A percentile compares a stretch with the other conserved stretches of the same genome.
Conservation (phyloP, 176 grass and related monocot species). For the Avena sativa region DNA sequence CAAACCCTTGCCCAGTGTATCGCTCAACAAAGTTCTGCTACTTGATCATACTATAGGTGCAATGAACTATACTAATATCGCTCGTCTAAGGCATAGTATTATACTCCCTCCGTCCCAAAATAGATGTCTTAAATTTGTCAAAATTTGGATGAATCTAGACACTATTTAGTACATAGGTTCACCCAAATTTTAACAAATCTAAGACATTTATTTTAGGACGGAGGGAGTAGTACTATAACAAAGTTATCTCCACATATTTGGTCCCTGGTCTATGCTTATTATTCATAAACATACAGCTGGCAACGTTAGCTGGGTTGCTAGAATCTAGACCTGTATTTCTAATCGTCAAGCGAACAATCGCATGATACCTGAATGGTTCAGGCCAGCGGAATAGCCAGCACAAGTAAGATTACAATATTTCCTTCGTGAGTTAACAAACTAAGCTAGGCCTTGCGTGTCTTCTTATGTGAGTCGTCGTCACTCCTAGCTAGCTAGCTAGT, state of each 20-base stretch:
- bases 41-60: neutral
- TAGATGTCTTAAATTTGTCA: too few relatives aligned
- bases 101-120: too few relatives aligned
- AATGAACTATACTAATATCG: neutral
- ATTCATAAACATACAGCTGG: constrained; percentile 18
- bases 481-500: constrained; percentile 13
- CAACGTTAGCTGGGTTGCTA: neutral
- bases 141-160: too few relatives aligned
- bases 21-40: neutral
- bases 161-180: too few relatives aligned
- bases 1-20: neutral
- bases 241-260: constrained; percentile 32
- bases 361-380: neutral
- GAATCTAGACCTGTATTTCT: constrained; percentile 19
- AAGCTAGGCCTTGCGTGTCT: constrained; percentile 11
- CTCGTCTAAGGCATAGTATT: neutral
- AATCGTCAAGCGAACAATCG: neutral
- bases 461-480: constrained; percentile 21
- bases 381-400: constrained; percentile 18
- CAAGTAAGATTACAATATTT: neutral
- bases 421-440: neutral
- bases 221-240: neutral
- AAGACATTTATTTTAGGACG: too few relatives aligned
- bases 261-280: constrained; percentile 42
- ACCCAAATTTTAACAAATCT: too few relatives aligned